A percentile compares a stretch with the other conserved stretches of the same genome.
Conservation (phyloP, 1,284 basidiomycete species). For the Melampsora allii-populina region DNA sequence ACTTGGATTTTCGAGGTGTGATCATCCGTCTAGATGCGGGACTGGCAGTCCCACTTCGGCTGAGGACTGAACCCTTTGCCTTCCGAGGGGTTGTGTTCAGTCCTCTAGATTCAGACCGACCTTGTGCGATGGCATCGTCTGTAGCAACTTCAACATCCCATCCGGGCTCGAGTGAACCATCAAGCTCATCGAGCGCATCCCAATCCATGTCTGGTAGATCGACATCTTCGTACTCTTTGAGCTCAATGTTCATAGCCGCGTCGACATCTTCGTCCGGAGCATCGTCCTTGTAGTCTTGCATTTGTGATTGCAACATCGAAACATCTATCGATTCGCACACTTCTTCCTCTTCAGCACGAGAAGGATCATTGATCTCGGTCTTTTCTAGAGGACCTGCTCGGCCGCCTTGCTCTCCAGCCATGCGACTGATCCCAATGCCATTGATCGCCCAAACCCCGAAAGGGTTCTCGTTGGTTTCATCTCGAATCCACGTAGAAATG, state of each 20-base stretch:
- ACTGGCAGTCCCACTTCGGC: slow-evolving; percentile 7
- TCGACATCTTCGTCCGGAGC: slow-evolving; percentile 52
- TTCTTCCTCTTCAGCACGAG: slow-evolving; percentile 16
- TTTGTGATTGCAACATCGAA: slow-evolving; percentile 39
- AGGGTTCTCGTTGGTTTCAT: slow-evolving; percentile 48
- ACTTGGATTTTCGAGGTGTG: not conserved
- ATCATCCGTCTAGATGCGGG: slow-evolving; percentile 6
- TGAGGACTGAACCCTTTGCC: slow-evolving; percentile 23
- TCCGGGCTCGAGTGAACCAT: slow-evolving; percentile 44
- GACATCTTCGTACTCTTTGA: slow-evolving; percentile 49
- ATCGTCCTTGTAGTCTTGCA: slow-evolving; percentile 50
- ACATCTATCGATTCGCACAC: slow-evolving; percentile 44
- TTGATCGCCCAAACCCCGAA: slow-evolving; percentile 54
- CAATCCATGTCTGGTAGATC: slow-evolving; percentile 47
- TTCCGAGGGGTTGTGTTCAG: slow-evolving; percentile 44
- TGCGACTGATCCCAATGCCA: slow-evolving; percentile 29
- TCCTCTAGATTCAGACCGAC: not conserved
- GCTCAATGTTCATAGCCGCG: slow-evolving; percentile 48
- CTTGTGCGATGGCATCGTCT: slow-evolving; percentile 21
- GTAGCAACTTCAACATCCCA: slow-evolving; percentile 44
- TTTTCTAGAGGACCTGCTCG: not conserved
- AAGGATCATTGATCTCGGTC: not conserved
- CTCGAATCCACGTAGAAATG: slow-evolving; percentile 44
- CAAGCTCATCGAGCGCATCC: slow-evolving; percentile 44
- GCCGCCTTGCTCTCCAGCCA: not conserved